A percentile compares a stretch with the other conserved stretches of the same genome.
phyloP scores from a whole-genome alignment of 2,329 filamentous ascomycete species.

The Fusarium sublunatum region DNA sequence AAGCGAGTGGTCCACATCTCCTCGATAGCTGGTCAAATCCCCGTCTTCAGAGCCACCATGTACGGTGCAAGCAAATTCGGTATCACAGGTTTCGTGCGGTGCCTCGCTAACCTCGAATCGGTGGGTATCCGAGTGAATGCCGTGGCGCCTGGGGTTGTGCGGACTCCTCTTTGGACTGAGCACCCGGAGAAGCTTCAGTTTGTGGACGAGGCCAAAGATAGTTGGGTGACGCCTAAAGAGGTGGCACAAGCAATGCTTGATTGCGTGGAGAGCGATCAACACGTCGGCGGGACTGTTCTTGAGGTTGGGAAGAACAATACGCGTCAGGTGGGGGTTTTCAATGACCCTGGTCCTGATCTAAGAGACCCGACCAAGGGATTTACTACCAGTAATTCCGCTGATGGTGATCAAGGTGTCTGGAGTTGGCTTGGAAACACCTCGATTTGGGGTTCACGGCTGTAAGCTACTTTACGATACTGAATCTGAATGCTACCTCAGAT shows the following conservation, averaged over 20 bases:
- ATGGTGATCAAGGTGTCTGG: constrained; percentile 46
- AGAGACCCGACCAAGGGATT: constrained; percentile 44
- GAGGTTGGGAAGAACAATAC: constrained; percentile 52
- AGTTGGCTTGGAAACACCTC: constrained; percentile 41
- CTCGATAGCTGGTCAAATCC: constrained; percentile 52
- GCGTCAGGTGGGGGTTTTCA: constrained; percentile 49
- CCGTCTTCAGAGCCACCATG: constrained; percentile 51
- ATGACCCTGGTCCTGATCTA: constrained; percentile 55
- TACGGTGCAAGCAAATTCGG: constrained; percentile 56
- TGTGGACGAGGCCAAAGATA: constrained; percentile 50
- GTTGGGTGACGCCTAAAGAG: constrained; percentile 56
- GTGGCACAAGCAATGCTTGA: constrained; percentile 59
- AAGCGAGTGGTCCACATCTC: constrained; percentile 55
- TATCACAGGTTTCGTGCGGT: constrained; percentile 55
- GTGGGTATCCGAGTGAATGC: constrained; percentile 55
- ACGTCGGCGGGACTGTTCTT: constrained; percentile 55
- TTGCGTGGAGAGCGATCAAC: constrained; percentile 49
- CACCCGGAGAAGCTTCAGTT: constrained; percentile 56
- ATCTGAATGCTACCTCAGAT: background rate
- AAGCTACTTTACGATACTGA: background rate
- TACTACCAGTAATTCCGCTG: constrained; percentile 43
- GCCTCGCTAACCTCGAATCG: constrained; percentile 52
- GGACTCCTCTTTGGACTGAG: constrained; percentile 60
- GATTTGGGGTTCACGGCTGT: constrained; percentile 42
- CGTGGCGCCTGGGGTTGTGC: constrained; percentile 58